phyloP scores from a whole-genome alignment of 2,329 filamentous ascomycete genomes.

The Calonectria pseudoturangicola region DNA sequence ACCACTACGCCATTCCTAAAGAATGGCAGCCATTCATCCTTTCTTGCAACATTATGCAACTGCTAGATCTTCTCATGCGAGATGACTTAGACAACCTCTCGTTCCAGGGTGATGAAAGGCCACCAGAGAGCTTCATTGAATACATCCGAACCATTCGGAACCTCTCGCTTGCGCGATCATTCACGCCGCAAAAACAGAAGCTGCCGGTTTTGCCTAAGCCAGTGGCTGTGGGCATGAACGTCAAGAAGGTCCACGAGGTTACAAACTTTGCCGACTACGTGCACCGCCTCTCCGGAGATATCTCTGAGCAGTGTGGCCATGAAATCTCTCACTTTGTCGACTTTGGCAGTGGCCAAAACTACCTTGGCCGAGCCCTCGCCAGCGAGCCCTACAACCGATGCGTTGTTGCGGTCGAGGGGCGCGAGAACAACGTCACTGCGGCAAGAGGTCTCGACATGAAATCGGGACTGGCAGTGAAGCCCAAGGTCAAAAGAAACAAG shows the following conservation, averaged over 20 bases:
- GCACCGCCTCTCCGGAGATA: constrained; percentile 73
- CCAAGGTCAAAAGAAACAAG: constrained; percentile 86
- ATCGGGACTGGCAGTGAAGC: constrained; percentile 84
- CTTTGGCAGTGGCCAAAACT: constrained; percentile 97
- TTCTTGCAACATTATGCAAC: constrained; percentile 80
- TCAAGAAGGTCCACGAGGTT: constrained; percentile 97
- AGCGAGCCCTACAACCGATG: constrained; percentile 89
- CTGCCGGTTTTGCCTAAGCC: constrained; percentile 78
- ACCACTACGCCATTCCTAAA: constrained; percentile 82
- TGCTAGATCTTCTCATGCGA: constrained; percentile 88
- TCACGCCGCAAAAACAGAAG: constrained; percentile 66
- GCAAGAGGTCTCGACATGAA: constrained; percentile 90
- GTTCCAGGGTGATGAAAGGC: constrained; percentile 55
- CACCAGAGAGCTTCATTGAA: constrained; percentile 76
- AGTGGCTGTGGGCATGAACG: constrained; percentile 92
- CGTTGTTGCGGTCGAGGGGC: constrained; percentile 93
- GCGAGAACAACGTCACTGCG: constrained; percentile 88
- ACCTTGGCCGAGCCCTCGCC: constrained; percentile 91
- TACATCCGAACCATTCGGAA: constrained; percentile 84
- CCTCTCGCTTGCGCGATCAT: constrained; percentile 80
- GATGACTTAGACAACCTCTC: constrained; percentile 76
- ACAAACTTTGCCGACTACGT: constrained; percentile 92
- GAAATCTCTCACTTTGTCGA: constrained; percentile 92
- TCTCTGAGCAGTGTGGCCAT: constrained; percentile 74
- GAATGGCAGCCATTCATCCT: constrained; percentile 90